phyloP scores from a whole-genome alignment of 1,284 basidiomycete genomes.

The Sporisorium graminicola region DNA sequence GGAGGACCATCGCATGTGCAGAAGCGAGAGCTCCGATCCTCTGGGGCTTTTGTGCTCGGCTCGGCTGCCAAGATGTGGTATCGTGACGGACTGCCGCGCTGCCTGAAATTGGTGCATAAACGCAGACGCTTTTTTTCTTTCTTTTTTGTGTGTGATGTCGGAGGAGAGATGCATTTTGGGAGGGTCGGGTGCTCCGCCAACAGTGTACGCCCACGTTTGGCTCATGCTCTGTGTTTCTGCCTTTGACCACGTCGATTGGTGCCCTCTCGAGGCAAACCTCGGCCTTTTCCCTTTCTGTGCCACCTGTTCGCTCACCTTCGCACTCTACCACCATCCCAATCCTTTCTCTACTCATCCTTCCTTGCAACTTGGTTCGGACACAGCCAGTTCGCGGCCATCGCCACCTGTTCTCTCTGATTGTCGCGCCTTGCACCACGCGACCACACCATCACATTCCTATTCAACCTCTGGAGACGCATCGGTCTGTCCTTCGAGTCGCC shows the following conservation, averaged over 20 bases:
- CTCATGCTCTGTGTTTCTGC: conserved; percentile 2
- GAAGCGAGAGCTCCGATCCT: conserved; percentile 2
- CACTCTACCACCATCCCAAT: conserved; percentile 1
- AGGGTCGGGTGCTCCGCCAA: conserved; percentile 3
- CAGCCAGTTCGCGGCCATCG: too few relatives aligned
- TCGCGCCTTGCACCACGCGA: too few relatives aligned
- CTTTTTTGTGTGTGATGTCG: background rate
- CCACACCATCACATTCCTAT: too few relatives aligned
- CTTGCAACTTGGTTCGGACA: too few relatives aligned
- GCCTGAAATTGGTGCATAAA: conserved; percentile 4
- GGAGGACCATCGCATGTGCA: background rate
- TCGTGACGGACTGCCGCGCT: too few relatives aligned
- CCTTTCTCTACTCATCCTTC: background rate
- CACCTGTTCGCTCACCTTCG: background rate
- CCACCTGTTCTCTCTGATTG: too few relatives aligned
- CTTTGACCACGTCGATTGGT: background rate
- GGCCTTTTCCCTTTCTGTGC: conserved; percentile 1
- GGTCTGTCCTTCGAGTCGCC: too few relatives aligned
- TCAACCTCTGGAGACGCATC: too few relatives aligned
- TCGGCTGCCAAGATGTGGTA: background rate
- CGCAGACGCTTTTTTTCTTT: background rate
- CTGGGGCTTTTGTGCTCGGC: background rate
- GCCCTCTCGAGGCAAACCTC: too few relatives aligned
- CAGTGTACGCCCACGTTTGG: background rate
- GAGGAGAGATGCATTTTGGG: background rate